A percentile compares a stretch with the other conserved stretches of the same genome.
Evolutionary conservation across 768 basidiomycete species (phyloP).

Genomic region (Rhizopogon salebrosus): DNA sequence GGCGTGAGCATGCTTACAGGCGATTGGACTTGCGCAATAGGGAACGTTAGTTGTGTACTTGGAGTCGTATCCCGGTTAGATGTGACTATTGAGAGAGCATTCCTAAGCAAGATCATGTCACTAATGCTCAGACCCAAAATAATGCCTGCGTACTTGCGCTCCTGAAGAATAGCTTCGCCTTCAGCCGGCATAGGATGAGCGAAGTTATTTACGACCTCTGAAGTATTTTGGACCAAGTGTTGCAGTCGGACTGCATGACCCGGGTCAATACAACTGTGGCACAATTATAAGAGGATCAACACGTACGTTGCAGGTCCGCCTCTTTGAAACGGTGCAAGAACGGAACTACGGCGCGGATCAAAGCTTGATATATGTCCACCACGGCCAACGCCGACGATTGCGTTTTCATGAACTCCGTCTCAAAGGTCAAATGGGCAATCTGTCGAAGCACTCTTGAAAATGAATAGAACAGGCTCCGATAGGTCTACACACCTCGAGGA

Average conservation of each 20-base stretch:
- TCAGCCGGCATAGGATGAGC: neutral
- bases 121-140: neutral
- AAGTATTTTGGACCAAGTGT: neutral
- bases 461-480: constrained; percentile 22
- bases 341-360: constrained; percentile 17
- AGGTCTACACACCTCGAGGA: constrained; percentile 38
- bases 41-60: neutral
- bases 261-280: neutral
- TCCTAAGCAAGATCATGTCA: neutral
- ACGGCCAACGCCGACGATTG: constrained; percentile 1
- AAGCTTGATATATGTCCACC: neutral
- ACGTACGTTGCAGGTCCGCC: constrained; percentile 17
- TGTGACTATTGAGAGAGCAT: neutral
- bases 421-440: constrained; percentile 18
- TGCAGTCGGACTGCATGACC: neutral
- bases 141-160: neutral
- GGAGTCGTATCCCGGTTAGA: neutral
- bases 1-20: neutral
- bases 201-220: neutral
- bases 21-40: neutral
- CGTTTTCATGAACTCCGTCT: constrained; percentile 5
- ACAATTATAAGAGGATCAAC: neutral
- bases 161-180: neutral
- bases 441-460: constrained; percentile 11
- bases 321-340: constrained; percentile 18